Evolutionary conservation across 306 rosid species (phyloP).

Genomic region (Cucurbita argyrosperma): DNA sequence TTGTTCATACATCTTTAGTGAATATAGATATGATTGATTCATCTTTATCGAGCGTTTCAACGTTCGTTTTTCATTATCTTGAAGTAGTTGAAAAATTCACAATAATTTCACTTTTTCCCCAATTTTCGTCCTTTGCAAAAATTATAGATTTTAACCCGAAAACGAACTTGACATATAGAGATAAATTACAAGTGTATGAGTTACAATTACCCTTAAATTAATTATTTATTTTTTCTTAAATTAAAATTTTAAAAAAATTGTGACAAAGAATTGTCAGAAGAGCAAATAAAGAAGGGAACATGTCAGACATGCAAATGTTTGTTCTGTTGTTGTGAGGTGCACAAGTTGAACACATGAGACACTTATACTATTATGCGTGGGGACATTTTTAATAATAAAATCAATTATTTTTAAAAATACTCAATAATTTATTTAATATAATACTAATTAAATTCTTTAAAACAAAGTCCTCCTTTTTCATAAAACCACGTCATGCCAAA

Average conservation of each 20-base stretch:
- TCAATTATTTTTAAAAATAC: not conserved
- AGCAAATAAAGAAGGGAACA: not conserved
- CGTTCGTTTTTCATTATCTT: too few relatives aligned
- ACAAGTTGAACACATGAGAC: constrained; percentile 5
- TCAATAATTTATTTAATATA: not conserved
- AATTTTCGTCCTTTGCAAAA: too few relatives aligned
- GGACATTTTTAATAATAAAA: not conserved
- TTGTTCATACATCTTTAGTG: too few relatives aligned
- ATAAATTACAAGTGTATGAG: not conserved
- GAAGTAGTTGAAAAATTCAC: not conserved
- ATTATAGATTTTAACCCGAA: not conserved
- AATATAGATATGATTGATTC: not conserved
- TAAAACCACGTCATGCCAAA: not conserved
- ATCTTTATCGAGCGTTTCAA: too few relatives aligned
- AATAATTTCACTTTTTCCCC: not conserved
- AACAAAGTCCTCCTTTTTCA: not conserved
- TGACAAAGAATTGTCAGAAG: not conserved
- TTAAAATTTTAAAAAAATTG: too few relatives aligned
- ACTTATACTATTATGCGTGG: not conserved
- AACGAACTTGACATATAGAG: not conserved
- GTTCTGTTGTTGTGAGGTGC: not conserved
- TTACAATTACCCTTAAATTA: not conserved
- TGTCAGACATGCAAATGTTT: not conserved
- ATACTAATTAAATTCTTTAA: not conserved
- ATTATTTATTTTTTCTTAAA: too few relatives aligned